A percentile compares a stretch with the other conserved stretches of the same genome.
Evolutionary conservation across 2,329 filamentous ascomycete genomes (phyloP).

Genomic region (Diaporthe batatas): DNA sequence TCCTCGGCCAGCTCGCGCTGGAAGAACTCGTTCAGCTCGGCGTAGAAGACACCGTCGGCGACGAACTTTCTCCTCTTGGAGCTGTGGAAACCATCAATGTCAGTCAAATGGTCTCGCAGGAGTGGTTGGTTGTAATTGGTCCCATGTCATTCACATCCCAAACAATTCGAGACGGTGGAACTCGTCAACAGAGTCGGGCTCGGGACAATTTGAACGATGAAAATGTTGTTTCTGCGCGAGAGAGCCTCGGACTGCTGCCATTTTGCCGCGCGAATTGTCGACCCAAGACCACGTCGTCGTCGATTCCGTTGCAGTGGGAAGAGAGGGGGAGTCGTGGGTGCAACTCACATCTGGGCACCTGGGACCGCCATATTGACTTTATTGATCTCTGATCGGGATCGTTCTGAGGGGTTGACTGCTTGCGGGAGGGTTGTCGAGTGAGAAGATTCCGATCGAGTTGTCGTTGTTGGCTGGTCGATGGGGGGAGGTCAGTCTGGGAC

Average conservation of each 20-base stretch:
- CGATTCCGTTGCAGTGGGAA: not conserved
- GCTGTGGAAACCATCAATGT: conserved; percentile 59
- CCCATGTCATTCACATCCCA: not conserved
- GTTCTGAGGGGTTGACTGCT: conserved; percentile 50
- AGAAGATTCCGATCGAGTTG: conserved; percentile 43
- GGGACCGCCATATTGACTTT: conserved; percentile 71
- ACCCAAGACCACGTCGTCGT: not conserved
- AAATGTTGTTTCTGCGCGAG: not conserved
- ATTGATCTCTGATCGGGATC: conserved; percentile 48
- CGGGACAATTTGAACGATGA: not conserved
- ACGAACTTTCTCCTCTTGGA: conserved; percentile 96
- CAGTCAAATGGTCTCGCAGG: conserved; percentile 37
- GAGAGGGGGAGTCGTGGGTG: conserved; percentile 34
- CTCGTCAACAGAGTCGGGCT: not conserved
- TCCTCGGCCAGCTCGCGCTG: conserved; percentile 99
- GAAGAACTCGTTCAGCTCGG: conserved; percentile 99
- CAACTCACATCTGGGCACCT: conserved; percentile 73
- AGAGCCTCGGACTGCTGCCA: not conserved
- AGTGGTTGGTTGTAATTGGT: conserved; percentile 23
- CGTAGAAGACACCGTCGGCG: conserved; percentile 99
- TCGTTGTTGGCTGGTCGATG: conserved; percentile 38
- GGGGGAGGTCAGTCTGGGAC: conserved; percentile 30
- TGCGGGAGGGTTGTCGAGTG: conserved; percentile 36
- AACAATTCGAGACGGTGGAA: not conserved
- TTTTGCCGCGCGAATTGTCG: not conserved